Base-by-base conservation (phyloP, 768 basidiomycete genomes). In the Clavulina sp. region DNA sequence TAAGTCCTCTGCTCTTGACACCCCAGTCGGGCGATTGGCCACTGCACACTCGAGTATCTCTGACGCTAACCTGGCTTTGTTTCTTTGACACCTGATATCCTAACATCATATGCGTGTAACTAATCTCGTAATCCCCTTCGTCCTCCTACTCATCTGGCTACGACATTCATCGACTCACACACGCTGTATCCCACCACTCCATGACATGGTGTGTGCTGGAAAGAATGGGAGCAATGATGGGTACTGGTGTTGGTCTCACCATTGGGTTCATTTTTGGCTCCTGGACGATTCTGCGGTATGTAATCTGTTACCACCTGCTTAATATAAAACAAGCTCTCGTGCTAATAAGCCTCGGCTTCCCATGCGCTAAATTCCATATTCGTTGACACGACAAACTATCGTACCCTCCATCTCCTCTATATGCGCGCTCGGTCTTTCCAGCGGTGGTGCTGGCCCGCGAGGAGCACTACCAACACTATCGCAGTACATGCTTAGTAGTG, bases 401-500 rank as follows among this genome's bases (percentile, higher is more conserved):
- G n/a, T n/a, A n/a, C n/a, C n/a, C n/a, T n/a, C n/a, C n/a, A n/a
- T n/a, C n/a, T 7, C 34, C 34, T 38, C 34, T 44, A 4, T 28
- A 23, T 32, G 33, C 21, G 18, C 32, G 52, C 41, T 16, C 41
- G 40, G 36, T 44, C 28, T 41, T 38, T 48, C 26, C 59, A 93
- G 92, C 62, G 77, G 77, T 57, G 93, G 93, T 41, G 80, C 86
- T 5, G 95, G 95, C 24, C 91, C 88, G 24, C 76, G 91, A 61
- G 95, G 95, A 7, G 69, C 78, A 48, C 70, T 97, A 24, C 81
- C 87, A 3, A 95, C 95, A 1, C 76, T 99, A 48, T 93, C 92
- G 13, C 88, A 92, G 60, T 97, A 96, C 66, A 99, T 99, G 95
- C 76, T 96, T 28, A 87, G 86, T 60, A 97, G 93, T 59, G 93